These are phyloP conservation scores for Plantago lanceolata DNA, from an alignment of 305 asterid genomes.

Conservation along the genomic window DNA sequence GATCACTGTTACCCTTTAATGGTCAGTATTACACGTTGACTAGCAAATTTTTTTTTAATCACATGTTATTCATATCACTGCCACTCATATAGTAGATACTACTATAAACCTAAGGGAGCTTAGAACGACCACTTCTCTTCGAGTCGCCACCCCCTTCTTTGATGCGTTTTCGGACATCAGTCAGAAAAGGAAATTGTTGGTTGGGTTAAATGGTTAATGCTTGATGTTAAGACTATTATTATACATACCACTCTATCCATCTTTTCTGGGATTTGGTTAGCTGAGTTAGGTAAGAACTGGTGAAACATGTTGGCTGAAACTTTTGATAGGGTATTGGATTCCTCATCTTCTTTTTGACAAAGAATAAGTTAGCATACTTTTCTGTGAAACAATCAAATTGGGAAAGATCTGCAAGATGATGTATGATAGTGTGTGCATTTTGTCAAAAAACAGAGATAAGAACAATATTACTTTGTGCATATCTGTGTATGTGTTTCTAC, in stretches of 20 bases:
- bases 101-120: not conserved
- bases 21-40: conserved; percentile 48
- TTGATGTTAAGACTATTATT: too few species aligned
- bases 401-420: not conserved
- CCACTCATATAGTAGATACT: not conserved
- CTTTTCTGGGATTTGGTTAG: not conserved
- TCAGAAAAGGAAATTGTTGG: too few species aligned
- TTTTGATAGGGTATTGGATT: not conserved
- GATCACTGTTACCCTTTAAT: conserved; percentile 88
- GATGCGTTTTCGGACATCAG: too few species aligned
- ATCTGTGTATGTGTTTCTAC: too few species aligned
- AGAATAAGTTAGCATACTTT: not conserved
- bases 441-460: too few species aligned
- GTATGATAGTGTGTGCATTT: not conserved
- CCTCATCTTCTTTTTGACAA: conserved; percentile 6
- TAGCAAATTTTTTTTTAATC: not conserved
- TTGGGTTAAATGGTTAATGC: too few species aligned
- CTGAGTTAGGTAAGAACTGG: not conserved
- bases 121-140: not conserved
- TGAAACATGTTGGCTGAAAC: not conserved
- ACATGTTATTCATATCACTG: not conserved
- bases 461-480: too few species aligned
- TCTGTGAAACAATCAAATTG: not conserved
- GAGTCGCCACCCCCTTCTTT: too few species aligned
- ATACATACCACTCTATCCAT: too few species aligned